Base-by-base conservation (phyloP, 2,329 filamentous ascomycete species). In the Microsporum audouinii region DNA sequence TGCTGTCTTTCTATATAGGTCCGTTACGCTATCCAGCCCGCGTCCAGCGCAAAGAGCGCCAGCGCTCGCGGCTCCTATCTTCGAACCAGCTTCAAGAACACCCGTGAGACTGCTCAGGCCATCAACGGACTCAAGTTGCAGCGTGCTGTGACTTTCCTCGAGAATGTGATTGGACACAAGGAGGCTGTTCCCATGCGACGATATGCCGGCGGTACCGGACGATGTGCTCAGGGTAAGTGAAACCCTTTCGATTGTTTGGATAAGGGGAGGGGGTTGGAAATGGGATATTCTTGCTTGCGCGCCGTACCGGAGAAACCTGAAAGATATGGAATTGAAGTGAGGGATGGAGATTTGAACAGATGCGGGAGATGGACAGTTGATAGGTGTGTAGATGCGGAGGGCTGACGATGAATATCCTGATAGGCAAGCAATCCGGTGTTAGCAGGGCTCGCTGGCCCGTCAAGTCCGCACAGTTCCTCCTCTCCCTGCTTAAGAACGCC, bases 11-110 rank as follows among this genome's bases (percentile, higher is more conserved):
- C 14, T n/a, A 17, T 62, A 60, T 75, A 95, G 91, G 90, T 95
- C 84, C 90, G 91, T 81, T 96, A 96, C 91, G 90, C 90, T 80
- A 88, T 88, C 77, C 89, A 87, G 76, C 84, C 91, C 78, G 92
- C 95, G 78, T 83, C 88, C 74, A 81, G 86, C 79, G 84, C 87
- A 72, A 96, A 96, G 86, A 95, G 89, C 82, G 94, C 94, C 80
- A 90, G 92, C 83, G 88, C 92, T 77, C 91, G 94, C 81, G 94
- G 95, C 80, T 91, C 91, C 78, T 99, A 97, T 85, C 89, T 99
- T 74, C 91, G 94, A 78, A 92, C 97, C 73, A 95, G 89, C 73
- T 99, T 96, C 89, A 99, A 99, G 88, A 99, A 99, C 88, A 99
- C 94, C 78, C 91, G 94, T 77, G 95, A 99, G 85, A 96, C 92